Conservation (phyloP, 2,329 filamentous ascomycete species). For the Anthostomella pinea region DNA sequence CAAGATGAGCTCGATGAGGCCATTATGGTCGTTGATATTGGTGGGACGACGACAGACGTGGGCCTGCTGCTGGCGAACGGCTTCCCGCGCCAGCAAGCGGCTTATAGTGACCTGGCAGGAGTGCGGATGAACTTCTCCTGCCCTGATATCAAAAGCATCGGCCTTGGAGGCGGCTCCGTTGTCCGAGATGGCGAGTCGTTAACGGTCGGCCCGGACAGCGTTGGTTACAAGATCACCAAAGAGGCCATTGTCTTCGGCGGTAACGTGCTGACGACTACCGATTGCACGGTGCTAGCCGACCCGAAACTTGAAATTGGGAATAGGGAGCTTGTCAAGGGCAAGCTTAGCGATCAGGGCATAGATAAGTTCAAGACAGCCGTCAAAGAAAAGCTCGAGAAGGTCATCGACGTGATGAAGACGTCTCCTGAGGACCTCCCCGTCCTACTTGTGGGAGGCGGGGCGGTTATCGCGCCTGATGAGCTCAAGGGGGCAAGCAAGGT, state of each 20-base stretch:
- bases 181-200: slow-evolving; percentile 41
- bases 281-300: slow-evolving; percentile 42
- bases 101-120: slow-evolving; percentile 60
- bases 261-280: slow-evolving; percentile 55
- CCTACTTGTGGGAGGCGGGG: slow-evolving; percentile 62
- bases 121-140: slow-evolving; percentile 60
- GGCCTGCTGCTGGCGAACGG: slow-evolving; percentile 59
- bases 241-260: slow-evolving; percentile 58
- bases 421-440: slow-evolving; percentile 58
- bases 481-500: slow-evolving; percentile 55
- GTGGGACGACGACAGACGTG: slow-evolving; percentile 64
- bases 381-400: slow-evolving; percentile 28
- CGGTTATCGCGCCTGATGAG: slow-evolving; percentile 54
- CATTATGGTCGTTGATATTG: slow-evolving; percentile 63
- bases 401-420: slow-evolving; percentile 61
- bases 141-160: slow-evolving; percentile 58
- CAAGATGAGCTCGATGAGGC: slow-evolving; percentile 34
- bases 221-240: slow-evolving; percentile 54
- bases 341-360: slow-evolving; percentile 24
- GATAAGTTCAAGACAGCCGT: slow-evolving; percentile 23
- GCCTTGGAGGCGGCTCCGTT: slow-evolving; percentile 57
- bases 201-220: slow-evolving; percentile 59
- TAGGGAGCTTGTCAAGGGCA: slow-evolving; percentile 20
- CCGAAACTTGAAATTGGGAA: slow-evolving; percentile 41
- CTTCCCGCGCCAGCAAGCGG: slow-evolving; percentile 61